Percentiles rank a stretch among this genome's conserved stretches.
Evolutionary conservation across 2,329 filamentous ascomycete species (phyloP).

Genomic region (Aureobasidium sp.): DNA sequence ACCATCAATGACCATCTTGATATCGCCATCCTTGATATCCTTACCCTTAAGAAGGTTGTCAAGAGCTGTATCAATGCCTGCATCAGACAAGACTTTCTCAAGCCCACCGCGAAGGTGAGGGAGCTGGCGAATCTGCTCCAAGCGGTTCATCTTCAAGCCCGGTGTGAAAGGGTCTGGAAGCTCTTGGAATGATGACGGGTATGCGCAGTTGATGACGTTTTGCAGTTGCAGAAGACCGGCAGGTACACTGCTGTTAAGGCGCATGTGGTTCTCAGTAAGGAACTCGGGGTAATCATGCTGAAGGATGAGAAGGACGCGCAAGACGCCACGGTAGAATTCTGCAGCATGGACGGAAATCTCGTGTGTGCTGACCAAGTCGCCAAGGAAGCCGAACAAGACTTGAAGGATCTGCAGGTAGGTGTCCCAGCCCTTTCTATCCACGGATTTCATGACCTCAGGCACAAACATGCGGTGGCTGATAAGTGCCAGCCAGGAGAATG

Average conservation of each 20-base stretch:
- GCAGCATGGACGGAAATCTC: constrained; percentile 64
- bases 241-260: constrained; percentile 73
- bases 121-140: constrained; percentile 65
- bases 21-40: constrained; percentile 58
- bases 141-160: constrained; percentile 67
- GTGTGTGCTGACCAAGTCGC: constrained; percentile 69
- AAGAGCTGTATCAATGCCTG: constrained; percentile 48
- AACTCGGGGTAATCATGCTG: constrained; percentile 96
- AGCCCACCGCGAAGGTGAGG: constrained; percentile 61
- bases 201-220: constrained; percentile 80
- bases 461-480: constrained; percentile 81
- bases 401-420: constrained; percentile 59
- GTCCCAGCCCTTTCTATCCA: constrained; percentile 66
- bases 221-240: constrained; percentile 79
- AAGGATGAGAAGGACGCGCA: constrained; percentile 76
- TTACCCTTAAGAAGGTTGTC: constrained; percentile 46
- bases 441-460: constrained; percentile 64
- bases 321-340: constrained; percentile 74
- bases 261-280: constrained; percentile 76
- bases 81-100: constrained; percentile 41
- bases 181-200: constrained; percentile 55
- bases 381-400: constrained; percentile 53
- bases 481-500: constrained; percentile 76
- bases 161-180: constrained; percentile 66
- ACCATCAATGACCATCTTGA: constrained; percentile 69